Conservation (phyloP, 805 yeast species). For the Nakazawaea populi region DNA sequence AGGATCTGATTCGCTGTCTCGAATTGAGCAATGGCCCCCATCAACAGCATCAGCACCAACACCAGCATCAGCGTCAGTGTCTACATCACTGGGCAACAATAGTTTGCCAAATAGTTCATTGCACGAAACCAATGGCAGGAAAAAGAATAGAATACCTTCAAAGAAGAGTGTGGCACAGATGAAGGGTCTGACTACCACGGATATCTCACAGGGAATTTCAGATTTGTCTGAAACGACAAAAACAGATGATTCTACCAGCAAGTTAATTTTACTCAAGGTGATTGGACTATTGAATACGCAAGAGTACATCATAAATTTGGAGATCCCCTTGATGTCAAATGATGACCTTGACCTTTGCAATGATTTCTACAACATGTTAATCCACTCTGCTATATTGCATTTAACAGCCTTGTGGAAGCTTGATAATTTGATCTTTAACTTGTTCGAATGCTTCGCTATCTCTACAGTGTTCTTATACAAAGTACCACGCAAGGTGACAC, state of each 20-base stretch:
- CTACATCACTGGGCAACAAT: too few species aligned
- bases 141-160: not conserved
- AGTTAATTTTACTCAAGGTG: not conserved
- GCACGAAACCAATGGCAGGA: not conserved
- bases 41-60: not conserved
- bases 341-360: not conserved
- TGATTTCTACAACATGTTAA: not conserved
- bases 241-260: not conserved
- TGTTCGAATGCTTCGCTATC: not conserved
- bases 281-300: constrained; percentile 5
- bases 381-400: not conserved
- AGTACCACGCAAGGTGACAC: not conserved
- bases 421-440: not conserved
- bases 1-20: not conserved
- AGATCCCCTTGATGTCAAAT: not conserved
- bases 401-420: not conserved
- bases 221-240: too few species aligned
- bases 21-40: not conserved
- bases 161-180: not conserved
- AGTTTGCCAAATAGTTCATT: not conserved
- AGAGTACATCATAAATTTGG: constrained; percentile 1
- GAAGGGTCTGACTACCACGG: too few species aligned
- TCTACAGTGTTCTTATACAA: not conserved
- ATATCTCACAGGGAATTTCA: too few species aligned
- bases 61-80: not conserved